Evolutionary conservation across 176 grass and related monocot genomes (phyloP).

Genomic region (Raddia guianensis): DNA sequence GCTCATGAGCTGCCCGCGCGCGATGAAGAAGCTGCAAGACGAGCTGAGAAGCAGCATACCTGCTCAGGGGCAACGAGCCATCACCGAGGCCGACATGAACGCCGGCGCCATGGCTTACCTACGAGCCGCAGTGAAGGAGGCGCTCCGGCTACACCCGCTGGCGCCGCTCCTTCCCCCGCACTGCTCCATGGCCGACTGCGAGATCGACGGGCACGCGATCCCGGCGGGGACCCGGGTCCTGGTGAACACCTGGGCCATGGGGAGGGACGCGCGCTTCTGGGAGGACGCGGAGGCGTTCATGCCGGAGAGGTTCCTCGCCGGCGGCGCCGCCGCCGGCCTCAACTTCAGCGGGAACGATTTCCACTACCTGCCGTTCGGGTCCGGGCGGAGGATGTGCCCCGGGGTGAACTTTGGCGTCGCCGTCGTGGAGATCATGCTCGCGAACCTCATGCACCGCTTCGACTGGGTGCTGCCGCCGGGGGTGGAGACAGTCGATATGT

Average conservation of each 20-base stretch:
- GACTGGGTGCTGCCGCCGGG: neutral
- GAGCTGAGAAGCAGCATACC: slow-evolving; percentile 21
- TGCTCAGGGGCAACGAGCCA: neutral
- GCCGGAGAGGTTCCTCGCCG: neutral
- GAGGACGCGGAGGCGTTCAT: neutral
- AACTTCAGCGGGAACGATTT: neutral
- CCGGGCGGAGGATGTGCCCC: neutral
- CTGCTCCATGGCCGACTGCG: neutral
- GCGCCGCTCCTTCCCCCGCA: neutral
- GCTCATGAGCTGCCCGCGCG: slow-evolving; percentile 21
- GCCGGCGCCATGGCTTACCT: neutral
- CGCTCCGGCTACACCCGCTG: neutral
- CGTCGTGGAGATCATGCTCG: neutral
- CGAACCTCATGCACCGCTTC: neutral
- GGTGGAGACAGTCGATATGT: too few relatives aligned
- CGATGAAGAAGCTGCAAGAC: slow-evolving; percentile 38
- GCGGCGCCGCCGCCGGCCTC: neutral
- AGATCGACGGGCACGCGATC: neutral
- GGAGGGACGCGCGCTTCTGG: neutral
- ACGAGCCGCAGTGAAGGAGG: neutral
- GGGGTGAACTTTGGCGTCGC: neutral
- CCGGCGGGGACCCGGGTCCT: neutral
- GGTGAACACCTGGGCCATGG: neutral
- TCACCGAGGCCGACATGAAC: slow-evolving; percentile 27
- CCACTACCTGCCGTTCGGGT: slow-evolving; percentile 10